A percentile compares a stretch with the other conserved stretches of the same genome.
phyloP scores from a whole-genome alignment of 129 eudicot species.

The Pittosporum tobira region DNA sequence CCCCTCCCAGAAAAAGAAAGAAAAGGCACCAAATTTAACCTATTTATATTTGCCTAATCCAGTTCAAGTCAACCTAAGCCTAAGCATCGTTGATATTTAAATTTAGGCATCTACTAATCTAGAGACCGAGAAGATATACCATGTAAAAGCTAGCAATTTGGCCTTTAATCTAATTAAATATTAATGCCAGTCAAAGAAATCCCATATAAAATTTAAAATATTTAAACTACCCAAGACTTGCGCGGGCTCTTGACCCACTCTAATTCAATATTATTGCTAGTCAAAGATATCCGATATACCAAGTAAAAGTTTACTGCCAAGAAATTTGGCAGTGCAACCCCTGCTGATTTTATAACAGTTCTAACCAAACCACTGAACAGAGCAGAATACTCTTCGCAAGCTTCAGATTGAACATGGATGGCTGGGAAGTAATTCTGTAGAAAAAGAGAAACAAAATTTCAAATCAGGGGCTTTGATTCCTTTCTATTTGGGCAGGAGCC shows the following conservation, averaged over 20 bases:
- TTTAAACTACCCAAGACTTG: no score
- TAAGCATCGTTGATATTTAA: no score
- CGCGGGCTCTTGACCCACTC: no score
- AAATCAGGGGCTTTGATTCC: constrained; percentile 79
- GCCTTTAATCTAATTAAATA: constrained; percentile 1
- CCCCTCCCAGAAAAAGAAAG: no score
- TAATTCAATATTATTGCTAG: no score
- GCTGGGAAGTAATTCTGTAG: constrained; percentile 90
- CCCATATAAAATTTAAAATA: no score
- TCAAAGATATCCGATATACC: no score
- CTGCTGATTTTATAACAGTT: constrained; percentile 72
- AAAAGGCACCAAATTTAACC: no score
- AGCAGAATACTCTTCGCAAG: constrained; percentile 84
- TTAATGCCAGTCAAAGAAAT: neutral
- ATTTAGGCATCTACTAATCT: no score
- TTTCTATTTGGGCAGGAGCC: constrained; percentile 82
- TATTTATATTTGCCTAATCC: no score
- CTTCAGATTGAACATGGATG: constrained; percentile 65
- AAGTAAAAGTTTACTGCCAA: constrained; percentile 84
- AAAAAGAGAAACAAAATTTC: constrained; percentile 70
- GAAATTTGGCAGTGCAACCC: constrained; percentile 72
- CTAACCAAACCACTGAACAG: constrained; percentile 56
- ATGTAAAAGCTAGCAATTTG: constrained; percentile 31
- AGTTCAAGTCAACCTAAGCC: no score
- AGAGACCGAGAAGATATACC: no score